phyloP scores from a whole-genome alignment of 228 moss, liverwort and hornwort genomes.

The Sphagnum fallax region DNA sequence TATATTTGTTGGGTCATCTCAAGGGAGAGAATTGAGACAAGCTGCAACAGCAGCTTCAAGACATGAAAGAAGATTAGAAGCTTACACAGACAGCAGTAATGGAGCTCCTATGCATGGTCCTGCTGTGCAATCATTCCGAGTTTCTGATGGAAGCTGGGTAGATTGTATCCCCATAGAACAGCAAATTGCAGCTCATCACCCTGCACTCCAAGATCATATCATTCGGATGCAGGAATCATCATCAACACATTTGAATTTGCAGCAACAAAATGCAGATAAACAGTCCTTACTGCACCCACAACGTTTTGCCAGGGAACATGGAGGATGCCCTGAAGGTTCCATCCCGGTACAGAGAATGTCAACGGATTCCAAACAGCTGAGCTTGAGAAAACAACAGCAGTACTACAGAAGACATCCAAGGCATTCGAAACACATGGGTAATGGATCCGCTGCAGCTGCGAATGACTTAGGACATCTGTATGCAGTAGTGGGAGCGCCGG shows the following conservation, averaged over 20 bases:
- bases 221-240: constrained; percentile 8
- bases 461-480: constrained; percentile 1
- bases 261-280: neutral
- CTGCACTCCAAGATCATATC: constrained; percentile 16
- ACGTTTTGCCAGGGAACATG: constrained; percentile 18
- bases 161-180: constrained; percentile 27
- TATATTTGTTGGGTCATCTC: neutral
- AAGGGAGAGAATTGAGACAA: constrained; percentile 1
- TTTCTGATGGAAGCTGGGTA: constrained; percentile 26
- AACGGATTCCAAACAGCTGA: neutral
- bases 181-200: constrained; percentile 26
- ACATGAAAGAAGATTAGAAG: neutral
- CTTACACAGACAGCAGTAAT: constrained; percentile 1
- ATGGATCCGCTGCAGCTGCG: neutral
- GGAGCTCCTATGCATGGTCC: constrained; percentile 10
- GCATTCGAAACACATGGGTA: neutral
- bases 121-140: constrained; percentile 13
- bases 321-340: constrained; percentile 12
- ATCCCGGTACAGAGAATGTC: constrained; percentile 12
- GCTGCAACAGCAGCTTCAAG: neutral
- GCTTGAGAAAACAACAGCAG: neutral
- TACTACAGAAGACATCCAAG: neutral
- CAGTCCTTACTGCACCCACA: constrained; percentile 4
- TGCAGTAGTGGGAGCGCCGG: neutral
- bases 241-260: neutral